phyloP scores from a whole-genome alignment of 2,329 filamentous ascomycete species.

The Alternaria gaisen region DNA sequence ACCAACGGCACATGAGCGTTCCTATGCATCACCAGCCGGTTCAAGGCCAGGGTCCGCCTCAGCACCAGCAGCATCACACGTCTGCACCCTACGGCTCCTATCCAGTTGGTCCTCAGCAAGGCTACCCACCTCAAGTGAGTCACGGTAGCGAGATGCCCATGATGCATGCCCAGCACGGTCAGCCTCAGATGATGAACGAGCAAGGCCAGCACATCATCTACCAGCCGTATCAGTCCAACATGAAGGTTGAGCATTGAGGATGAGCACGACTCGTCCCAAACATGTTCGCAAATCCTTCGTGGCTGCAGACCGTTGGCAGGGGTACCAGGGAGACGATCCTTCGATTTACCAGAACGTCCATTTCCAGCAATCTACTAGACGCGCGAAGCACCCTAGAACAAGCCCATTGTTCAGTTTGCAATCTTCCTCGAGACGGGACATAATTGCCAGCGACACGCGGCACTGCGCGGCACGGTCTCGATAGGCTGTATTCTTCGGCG shows the following conservation, averaged over 20 bases:
- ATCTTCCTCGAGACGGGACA: constrained; percentile 5
- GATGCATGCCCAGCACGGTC: constrained; percentile 48
- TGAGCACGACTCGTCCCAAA: constrained; percentile 9
- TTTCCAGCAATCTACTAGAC: constrained; percentile 7
- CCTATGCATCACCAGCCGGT: constrained; percentile 46
- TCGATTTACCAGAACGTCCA: constrained; percentile 6
- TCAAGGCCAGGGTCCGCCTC: constrained; percentile 35
- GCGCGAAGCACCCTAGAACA: constrained; percentile 2
- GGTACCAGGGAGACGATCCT: constrained; percentile 6
- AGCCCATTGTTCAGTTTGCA: not conserved
- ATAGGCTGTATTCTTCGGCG: constrained; percentile 10
- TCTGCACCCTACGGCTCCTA: constrained; percentile 42
- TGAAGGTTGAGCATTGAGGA: constrained; percentile 52
- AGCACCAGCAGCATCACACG: constrained; percentile 40
- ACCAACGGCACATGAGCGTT: constrained; percentile 50
- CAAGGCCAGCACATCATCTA: constrained; percentile 53
- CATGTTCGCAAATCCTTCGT: constrained; percentile 16
- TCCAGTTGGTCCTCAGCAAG: constrained; percentile 38
- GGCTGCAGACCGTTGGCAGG: constrained; percentile 18
- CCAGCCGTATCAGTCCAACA: constrained; percentile 44
- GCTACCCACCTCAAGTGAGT: constrained; percentile 46
- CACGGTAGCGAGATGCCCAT: constrained; percentile 50
- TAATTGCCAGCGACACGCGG: constrained; percentile 6
- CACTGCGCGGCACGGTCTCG: constrained; percentile 10
- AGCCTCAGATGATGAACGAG: constrained; percentile 51